Base-by-base conservation (phyloP, 768 basidiomycete genomes). In the Mycena pura region DNA sequence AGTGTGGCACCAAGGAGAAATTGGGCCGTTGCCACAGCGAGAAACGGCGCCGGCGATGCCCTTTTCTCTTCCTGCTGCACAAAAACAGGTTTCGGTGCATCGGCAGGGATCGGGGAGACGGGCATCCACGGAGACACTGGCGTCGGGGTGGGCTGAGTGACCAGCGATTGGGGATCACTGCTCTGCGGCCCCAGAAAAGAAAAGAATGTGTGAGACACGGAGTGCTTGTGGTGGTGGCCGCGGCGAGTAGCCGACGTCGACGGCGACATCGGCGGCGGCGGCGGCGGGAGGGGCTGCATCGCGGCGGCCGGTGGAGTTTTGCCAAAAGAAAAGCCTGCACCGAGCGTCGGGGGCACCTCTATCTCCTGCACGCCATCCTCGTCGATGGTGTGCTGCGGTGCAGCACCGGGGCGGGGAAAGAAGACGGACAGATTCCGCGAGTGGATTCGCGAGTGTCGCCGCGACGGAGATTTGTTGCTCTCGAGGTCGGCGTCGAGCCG, bases 211-310 rank as follows among this genome's bases (percentile, higher is more conserved):
- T 97, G 95, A 0, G 95, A 96, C 11, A 95, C 74, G 0, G 94
- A 96, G 73, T 96, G 95, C 74, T 95, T 94, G 70, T 96, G 95
- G 74, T 97, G 90, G 69, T 94, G 93, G 0, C 92, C 93, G 38
- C 90, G 76, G 32, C 87, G 79, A 10, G 80, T 77, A 3, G 81
- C 70, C 10, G 77, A 68, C 1, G 70, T 52, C 0, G 73, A 59
- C 62, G 76, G 47, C 68, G 78, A 59, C 63, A 72, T 5, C 69
- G 70, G 63, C 66, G 29, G 68, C 80, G 82, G 70, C 81, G 77
- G 34, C 43, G 70, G 32, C 21, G 64, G 45, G 5, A 70, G 59
- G 45, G 3, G 15, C 15, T 25, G 22, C 34, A 17, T 22, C 52
- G 63, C 21, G n/a, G 76, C 73, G 8, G 77, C 76, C n/a, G 82